Base-by-base conservation (phyloP, 2,329 filamentous ascomycete species). In the Neoscytalidium dimidiatum region DNA sequence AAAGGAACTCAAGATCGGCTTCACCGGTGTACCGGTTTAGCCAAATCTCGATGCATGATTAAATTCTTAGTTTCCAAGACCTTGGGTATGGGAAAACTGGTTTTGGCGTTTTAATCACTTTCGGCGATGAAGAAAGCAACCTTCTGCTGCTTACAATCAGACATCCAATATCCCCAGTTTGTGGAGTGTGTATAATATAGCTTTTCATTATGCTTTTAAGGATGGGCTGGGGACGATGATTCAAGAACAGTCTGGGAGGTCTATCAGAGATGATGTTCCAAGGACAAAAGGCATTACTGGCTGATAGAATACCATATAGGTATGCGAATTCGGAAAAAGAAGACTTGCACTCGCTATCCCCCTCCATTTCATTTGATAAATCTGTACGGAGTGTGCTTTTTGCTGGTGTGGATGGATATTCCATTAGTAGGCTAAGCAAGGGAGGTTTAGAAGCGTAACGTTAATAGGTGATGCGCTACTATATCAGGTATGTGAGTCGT, bases 21-120 rank as follows among this genome's bases (percentile, higher is more conserved):
- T 82, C 68, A 76, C 77, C 58, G 82, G 82, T 67, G 82, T 82
- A 74, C 82, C 82, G 49, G 81, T 83, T 70, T 83, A 62, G 71
- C 11, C 51, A n/a, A 3, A 14, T 43, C 61, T 41, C 21, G 13
- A 7, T 41, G 28, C 61, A 35, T 33, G 21, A 13, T 14, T 28
- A 26, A 14, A 38, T 23, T 56, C 31, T 28, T 26, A 41, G 31
- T 6, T 29, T 28, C 31, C 21, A 44, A 43, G 19, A 23, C 17
- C n/a, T 41, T 52, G 38, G 33, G 31, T 21, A 44, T 29, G 33
- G 49, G 29, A 8, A 28, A 28, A 19, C 43, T 60, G 17, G 29
- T 7, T 46, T 21, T 35, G 41, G 56, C 56, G 56, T 46, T 60
- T 28, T 23, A 31, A 31, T 21, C 26, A 17, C 26, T 46, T 46